Evolutionary conservation across 2,329 filamentous ascomycete genomes (phyloP).

Genomic region (Paecilomyces dactylethromorphus): DNA sequence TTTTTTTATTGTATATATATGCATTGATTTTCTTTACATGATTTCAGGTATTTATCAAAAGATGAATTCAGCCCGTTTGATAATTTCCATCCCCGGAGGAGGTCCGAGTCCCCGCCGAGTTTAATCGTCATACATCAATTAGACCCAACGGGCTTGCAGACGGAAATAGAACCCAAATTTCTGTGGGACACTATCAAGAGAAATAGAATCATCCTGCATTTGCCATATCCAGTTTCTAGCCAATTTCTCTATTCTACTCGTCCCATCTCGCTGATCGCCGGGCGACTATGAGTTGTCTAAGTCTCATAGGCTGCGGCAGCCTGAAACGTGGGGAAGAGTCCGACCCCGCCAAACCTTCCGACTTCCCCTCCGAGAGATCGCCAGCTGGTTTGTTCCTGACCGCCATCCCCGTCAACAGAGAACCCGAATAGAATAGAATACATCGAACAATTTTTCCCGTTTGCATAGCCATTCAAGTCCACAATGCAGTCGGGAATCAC

Average conservation of each 20-base stretch:
- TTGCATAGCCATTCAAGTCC: background rate
- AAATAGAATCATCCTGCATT: background rate
- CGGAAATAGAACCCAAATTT: background rate
- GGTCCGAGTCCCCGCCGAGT: background rate
- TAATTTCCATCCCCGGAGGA: background rate
- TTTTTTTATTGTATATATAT: background rate
- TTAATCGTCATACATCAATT: background rate
- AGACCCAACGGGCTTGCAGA: background rate
- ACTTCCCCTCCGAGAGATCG: background rate
- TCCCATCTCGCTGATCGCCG: background rate
- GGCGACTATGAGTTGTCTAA: background rate
- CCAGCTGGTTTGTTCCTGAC: background rate
- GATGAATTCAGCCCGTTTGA: background rate
- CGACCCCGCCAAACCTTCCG: background rate
- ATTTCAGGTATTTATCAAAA: background rate
- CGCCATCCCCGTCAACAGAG: background rate
- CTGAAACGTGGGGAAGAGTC: background rate
- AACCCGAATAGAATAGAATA: too few relatives aligned
- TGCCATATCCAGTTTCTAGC: background rate
- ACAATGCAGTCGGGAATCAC: background rate
- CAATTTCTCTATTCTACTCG: background rate
- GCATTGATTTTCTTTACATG: background rate
- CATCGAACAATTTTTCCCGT: background rate
- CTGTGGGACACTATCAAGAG: background rate
- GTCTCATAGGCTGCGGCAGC: background rate